These are phyloP conservation scores for Agaricus blazei DNA, from an alignment of 768 basidiomycete genomes.

Conservation along the genomic window DNA sequence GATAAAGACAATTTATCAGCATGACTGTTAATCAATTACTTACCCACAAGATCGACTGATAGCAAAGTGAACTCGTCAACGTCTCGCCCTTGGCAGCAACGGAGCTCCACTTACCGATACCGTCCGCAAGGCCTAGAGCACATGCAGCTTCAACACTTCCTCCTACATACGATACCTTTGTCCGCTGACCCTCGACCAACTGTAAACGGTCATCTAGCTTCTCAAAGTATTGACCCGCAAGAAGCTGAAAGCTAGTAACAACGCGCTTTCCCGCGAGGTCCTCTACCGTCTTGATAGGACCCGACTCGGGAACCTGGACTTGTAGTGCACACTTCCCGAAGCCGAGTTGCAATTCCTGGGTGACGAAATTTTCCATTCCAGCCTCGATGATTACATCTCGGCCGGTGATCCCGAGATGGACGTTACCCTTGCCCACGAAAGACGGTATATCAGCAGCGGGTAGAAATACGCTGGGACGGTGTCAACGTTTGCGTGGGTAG, in stretches of 20 bases:
- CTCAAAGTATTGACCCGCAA: slow-evolving; percentile 75
- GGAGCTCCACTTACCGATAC: slow-evolving; percentile 64
- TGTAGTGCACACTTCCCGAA: slow-evolving; percentile 91
- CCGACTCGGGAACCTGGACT: slow-evolving; percentile 84
- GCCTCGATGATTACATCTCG: slow-evolving; percentile 96
- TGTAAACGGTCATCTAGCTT: slow-evolving; percentile 51
- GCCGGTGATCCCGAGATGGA: slow-evolving; percentile 96
- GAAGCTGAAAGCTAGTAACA: slow-evolving; percentile 92
- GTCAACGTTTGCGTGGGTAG: not conserved
- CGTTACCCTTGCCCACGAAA: slow-evolving; percentile 96
- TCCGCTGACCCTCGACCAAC: slow-evolving; percentile 52
- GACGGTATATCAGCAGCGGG: slow-evolving; percentile 97
- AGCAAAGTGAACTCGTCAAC: slow-evolving; percentile 6
- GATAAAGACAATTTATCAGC: not conserved
- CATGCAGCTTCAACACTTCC: slow-evolving; percentile 99
- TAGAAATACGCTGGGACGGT: slow-evolving; percentile 74
- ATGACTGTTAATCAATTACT: slow-evolving; percentile 20
- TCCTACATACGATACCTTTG: slow-evolving; percentile 91
- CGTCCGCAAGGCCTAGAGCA: slow-evolving; percentile 92
- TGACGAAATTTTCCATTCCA: slow-evolving; percentile 71
- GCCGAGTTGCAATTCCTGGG: slow-evolving; percentile 76
- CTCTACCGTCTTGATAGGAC: slow-evolving; percentile 63
- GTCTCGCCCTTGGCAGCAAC: slow-evolving; percentile 1
- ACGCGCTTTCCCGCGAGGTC: slow-evolving; percentile 87
- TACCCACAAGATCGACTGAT: slow-evolving; percentile 91